Evolutionary conservation across 2,329 filamentous ascomycete genomes (phyloP).

Genomic region (Thyridium curvatum): DNA sequence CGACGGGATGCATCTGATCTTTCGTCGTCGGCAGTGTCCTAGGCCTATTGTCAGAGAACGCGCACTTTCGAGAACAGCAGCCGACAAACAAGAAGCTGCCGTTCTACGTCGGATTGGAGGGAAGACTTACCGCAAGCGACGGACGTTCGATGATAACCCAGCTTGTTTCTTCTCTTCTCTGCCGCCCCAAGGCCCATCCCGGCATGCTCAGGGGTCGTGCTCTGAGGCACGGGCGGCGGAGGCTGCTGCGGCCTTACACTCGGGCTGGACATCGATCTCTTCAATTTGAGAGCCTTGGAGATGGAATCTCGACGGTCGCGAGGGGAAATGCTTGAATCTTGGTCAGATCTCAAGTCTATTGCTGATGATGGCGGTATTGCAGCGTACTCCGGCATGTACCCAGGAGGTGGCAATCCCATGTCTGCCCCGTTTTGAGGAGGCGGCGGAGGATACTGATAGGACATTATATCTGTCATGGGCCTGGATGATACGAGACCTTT

Average conservation of each 20-base stretch:
- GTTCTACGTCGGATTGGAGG: constrained; percentile 8
- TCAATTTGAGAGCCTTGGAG: constrained; percentile 32
- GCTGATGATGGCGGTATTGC: constrained; percentile 23
- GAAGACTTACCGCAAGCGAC: constrained; percentile 83
- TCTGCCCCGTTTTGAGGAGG: constrained; percentile 32
- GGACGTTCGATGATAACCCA: constrained; percentile 91
- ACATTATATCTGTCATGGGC: constrained; percentile 37
- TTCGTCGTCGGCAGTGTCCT: constrained; percentile 89
- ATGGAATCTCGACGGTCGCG: constrained; percentile 29
- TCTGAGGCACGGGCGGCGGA: constrained; percentile 11
- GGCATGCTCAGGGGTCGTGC: constrained; percentile 23
- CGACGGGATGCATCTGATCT: constrained; percentile 83
- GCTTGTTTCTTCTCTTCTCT: constrained; percentile 71
- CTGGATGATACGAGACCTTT: constrained; percentile 13
- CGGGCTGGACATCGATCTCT: constrained; percentile 44
- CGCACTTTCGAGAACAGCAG: neutral
- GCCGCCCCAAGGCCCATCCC: constrained; percentile 25
- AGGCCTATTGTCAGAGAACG: constrained; percentile 7
- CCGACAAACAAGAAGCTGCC: neutral
- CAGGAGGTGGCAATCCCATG: constrained; percentile 31
- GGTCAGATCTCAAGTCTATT: constrained; percentile 21
- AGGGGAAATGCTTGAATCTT: constrained; percentile 23
- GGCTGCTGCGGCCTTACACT: constrained; percentile 31
- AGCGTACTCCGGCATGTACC: constrained; percentile 26
- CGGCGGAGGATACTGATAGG: constrained; percentile 41